These are phyloP conservation scores for Lentinus brumalis DNA, from an alignment of 768 basidiomycete genomes.

Conservation along the genomic window DNA sequence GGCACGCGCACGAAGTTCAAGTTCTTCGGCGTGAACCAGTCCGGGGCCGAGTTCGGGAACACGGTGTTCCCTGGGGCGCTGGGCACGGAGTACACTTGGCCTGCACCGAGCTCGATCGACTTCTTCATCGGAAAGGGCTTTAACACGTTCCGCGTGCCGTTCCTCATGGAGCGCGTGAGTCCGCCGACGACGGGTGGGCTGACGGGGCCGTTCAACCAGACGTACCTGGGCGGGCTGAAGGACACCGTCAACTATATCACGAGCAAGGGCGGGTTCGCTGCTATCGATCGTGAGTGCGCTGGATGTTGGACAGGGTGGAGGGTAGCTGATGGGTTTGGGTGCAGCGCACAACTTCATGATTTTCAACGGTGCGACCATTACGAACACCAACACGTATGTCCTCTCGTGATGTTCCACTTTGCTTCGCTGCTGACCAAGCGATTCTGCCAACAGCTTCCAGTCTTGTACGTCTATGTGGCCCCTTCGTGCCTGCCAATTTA, in stretches of 20 bases:
- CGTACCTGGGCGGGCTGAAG: conserved; percentile 54
- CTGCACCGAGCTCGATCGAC: conserved; percentile 43
- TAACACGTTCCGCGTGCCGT: conserved; percentile 65
- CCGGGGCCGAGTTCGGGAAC: conserved; percentile 63
- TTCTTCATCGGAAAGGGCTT: conserved; percentile 58
- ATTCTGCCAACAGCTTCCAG: conserved; percentile 36
- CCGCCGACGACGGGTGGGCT: conserved; percentile 52
- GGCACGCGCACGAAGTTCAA: conserved; percentile 55
- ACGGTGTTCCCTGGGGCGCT: conserved; percentile 47
- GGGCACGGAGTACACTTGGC: conserved; percentile 52
- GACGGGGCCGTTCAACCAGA: conserved; percentile 52
- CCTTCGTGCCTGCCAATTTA: not conserved
- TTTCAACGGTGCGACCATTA: conserved; percentile 55
- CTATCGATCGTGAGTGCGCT: conserved; percentile 50
- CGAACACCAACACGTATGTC: conserved; percentile 48
- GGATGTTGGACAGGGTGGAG: not conserved
- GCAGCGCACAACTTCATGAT: conserved; percentile 63
- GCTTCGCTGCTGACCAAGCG: conserved; percentile 36
- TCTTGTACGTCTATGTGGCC: not conserved
- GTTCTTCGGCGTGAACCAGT: conserved; percentile 64
- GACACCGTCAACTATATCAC: conserved; percentile 65
- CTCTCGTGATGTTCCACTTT: not conserved
- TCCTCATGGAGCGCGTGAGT: conserved; percentile 57
- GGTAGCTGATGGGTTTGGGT: conserved; percentile 2
- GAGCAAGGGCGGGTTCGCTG: conserved; percentile 55